Base-by-base conservation (phyloP, 768 basidiomycete genomes). In the Suillus sp. region DNA sequence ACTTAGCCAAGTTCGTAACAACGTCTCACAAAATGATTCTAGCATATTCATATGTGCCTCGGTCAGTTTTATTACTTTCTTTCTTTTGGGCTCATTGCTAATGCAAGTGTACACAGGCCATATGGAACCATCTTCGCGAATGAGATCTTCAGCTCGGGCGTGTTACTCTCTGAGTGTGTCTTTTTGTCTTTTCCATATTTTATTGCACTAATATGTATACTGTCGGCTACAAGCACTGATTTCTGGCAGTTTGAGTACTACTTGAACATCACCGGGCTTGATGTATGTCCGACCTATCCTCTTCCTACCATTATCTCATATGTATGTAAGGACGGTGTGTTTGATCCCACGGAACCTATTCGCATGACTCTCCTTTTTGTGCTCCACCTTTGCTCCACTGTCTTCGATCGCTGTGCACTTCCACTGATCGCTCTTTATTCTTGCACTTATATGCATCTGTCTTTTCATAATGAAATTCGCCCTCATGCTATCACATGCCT, bases 11-110 rank as follows among this genome's bases (percentile, higher is more conserved):
- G n/a, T n/a, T n/a, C n/a, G n/a, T n/a, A n/a, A n/a, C 95, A 0
- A 98, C 95, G 0, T 94, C 92, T 6, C 86, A 93, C 70, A 86
- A 97, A 74, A 97, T 99, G 95, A 92, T 97, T 6, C 83, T 90
- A 55, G 95, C 94, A 0, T 96, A 95, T 71, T 86, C 92, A 0
- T 83, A 88, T 68, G 93, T 93, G 0, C 93, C 95, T 3, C 82
- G 90, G 91, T 87, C 64, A 50, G 73, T 65, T 27, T 37, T 27
- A 14, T 60, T 42, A 5, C 9, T 3, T 10, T 48, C 45, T 16
- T 50, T 51, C 32, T 63, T 62, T 38, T 18, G 59, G 20, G 13
- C 50, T 60, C 3, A 8, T 25, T 35, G 20, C 35, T 13, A 6
- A 57, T 40, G 34, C 22, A 25, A 8, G 5, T 50, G 54, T 57